These are phyloP conservation scores for Isatis lusitanica DNA, from an alignment of 441 rosid genomes.

Conservation along the genomic window DNA sequence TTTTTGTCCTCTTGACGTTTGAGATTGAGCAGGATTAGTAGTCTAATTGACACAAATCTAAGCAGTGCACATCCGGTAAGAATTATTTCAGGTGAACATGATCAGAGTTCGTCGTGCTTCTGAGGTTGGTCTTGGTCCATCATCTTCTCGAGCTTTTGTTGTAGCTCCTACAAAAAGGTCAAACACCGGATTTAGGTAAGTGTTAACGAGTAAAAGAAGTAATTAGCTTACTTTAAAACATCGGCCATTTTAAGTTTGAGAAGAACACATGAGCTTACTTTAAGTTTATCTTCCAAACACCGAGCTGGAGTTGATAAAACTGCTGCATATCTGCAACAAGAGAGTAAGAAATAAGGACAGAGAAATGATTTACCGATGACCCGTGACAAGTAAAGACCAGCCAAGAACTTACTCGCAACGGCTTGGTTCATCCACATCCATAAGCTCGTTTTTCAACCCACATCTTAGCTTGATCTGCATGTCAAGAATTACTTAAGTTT, in stretches of 20 bases:
- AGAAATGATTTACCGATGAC: background rate
- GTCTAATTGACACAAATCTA: constrained; percentile 27
- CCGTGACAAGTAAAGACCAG: background rate
- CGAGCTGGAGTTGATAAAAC: constrained; percentile 74
- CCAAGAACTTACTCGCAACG: constrained; percentile 82
- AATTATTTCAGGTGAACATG: constrained; percentile 14
- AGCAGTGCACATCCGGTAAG: constrained; percentile 2
- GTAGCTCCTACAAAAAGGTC: constrained; percentile 55
- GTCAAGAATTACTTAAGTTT: background rate
- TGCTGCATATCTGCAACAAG: constrained; percentile 63
- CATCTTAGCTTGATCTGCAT: constrained; percentile 81
- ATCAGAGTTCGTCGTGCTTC: constrained; percentile 73
- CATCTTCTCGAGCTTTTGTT: constrained; percentile 67
- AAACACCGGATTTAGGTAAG: background rate
- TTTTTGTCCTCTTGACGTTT: constrained; percentile 19
- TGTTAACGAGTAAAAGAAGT: background rate
- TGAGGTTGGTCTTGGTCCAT: constrained; percentile 65
- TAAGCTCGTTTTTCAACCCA: constrained; percentile 74
- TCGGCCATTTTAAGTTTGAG: background rate
- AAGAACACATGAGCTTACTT: constrained; percentile 44
- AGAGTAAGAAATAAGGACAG: background rate
- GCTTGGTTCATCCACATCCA: constrained; percentile 94
- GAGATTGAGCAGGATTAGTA: constrained; percentile 24
- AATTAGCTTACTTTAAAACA: background rate
- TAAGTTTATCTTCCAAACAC: constrained; percentile 74